phyloP scores from a whole-genome alignment of 208 protist species.

The Leishmania turanica region DNA sequence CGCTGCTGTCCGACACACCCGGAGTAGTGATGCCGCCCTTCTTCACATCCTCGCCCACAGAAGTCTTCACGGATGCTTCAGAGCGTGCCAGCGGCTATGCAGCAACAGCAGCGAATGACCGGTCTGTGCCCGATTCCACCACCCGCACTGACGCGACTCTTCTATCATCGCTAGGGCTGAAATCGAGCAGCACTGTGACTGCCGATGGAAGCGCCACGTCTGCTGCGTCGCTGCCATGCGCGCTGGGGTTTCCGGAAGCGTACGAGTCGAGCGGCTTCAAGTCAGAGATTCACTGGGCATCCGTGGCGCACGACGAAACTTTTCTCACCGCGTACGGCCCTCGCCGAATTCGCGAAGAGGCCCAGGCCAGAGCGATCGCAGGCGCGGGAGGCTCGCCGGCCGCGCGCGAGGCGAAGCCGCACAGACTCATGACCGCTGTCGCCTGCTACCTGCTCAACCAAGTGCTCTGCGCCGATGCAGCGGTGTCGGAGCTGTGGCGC shows the following conservation, averaged over 20 bases:
- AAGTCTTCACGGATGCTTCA: background rate
- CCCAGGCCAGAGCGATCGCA: conserved; percentile 1
- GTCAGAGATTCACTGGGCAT: conserved; percentile 64
- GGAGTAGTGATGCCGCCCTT: conserved; percentile 11
- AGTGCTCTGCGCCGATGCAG: conserved; percentile 57
- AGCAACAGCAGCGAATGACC: background rate
- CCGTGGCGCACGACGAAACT: conserved; percentile 72
- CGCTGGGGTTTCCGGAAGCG: conserved; percentile 59
- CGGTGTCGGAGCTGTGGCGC: conserved; percentile 51
- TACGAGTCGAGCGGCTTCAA: conserved; percentile 74
- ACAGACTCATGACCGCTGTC: conserved; percentile 65
- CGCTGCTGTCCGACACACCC: conserved; percentile 17
- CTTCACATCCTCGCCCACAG: background rate
- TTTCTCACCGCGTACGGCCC: conserved; percentile 67
- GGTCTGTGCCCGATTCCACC: background rate
- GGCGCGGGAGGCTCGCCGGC: background rate
- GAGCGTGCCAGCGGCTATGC: background rate
- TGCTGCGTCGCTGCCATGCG: background rate
- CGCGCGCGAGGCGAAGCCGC: conserved; percentile 33
- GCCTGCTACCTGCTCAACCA: conserved; percentile 80
- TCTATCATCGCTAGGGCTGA: background rate
- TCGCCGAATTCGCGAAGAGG: conserved; percentile 29
- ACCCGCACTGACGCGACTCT: background rate
- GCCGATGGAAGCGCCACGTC: background rate
- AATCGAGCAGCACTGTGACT: background rate